Percentiles rank a stretch among this genome's conserved stretches.
Conservation (phyloP, 108 stramenopile genomes). For the Skeletonema grethae region DNA sequence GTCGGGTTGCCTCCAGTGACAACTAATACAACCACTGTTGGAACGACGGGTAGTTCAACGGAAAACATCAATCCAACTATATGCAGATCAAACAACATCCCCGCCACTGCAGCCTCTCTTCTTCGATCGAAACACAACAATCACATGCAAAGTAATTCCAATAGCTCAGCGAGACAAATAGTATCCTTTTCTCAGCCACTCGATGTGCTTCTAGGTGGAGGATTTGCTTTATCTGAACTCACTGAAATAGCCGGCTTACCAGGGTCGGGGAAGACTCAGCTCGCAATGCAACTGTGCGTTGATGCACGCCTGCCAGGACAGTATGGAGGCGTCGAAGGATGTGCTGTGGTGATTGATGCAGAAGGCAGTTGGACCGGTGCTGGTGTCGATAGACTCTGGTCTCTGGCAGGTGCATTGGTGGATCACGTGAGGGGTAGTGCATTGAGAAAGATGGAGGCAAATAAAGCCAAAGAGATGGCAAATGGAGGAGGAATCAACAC, state of each 20-base stretch:
- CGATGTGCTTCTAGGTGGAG: slow-evolving; percentile 88
- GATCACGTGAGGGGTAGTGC: slow-evolving; percentile 57
- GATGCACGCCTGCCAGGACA: slow-evolving; percentile 75
- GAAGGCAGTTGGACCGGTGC: slow-evolving; percentile 87
- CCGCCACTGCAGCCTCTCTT: slow-evolving; percentile 39
- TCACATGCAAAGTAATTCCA: slow-evolving; percentile 4
- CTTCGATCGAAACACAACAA: slow-evolving; percentile 20
- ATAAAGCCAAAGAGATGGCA: slow-evolving; percentile 8
- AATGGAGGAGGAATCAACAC: slow-evolving; percentile 1
- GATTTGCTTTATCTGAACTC: slow-evolving; percentile 76
- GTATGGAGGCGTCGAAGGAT: slow-evolving; percentile 89
- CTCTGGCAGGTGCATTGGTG: slow-evolving; percentile 78
- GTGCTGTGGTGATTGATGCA: slow-evolving; percentile 88
- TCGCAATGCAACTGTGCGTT: slow-evolving; percentile 93
- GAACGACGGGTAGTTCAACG: neutral
- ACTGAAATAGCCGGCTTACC: slow-evolving; percentile 93
- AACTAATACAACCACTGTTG: neutral
- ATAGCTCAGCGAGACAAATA: slow-evolving; percentile 45
- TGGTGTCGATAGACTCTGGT: slow-evolving; percentile 66
- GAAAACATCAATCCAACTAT: neutral
- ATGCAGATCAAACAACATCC: neutral
- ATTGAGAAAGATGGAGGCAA: slow-evolving; percentile 32
- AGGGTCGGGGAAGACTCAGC: slow-evolving; percentile 94
- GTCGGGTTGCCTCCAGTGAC: slow-evolving; percentile 26
- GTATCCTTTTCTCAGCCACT: slow-evolving; percentile 78